phyloP scores from a whole-genome alignment of 768 basidiomycete species.

The Trametes maxima region DNA sequence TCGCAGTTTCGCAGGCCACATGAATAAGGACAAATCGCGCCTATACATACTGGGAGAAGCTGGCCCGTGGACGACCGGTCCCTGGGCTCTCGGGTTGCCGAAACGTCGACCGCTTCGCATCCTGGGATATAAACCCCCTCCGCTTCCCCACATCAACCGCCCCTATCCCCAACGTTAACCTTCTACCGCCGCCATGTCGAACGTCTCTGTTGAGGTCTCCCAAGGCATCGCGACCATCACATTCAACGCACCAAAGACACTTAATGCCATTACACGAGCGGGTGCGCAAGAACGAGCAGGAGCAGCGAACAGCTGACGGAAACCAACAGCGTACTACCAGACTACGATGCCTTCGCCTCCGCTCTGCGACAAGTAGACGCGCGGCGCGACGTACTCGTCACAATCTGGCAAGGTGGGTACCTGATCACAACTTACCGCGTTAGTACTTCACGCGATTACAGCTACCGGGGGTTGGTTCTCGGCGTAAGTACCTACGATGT shows the following conservation, averaged over 20 bases:
- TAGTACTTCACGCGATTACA: constrained; percentile 25
- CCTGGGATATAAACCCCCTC: neutral
- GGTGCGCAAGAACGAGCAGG: constrained; percentile 30
- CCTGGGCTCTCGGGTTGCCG: neutral
- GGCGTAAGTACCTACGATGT: constrained; percentile 48
- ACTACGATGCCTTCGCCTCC: constrained; percentile 64
- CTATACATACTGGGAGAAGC: constrained; percentile 5
- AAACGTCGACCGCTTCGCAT: neutral
- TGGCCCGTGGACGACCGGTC: neutral
- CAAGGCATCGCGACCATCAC: constrained; percentile 70
- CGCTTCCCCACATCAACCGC: neutral
- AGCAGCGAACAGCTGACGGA: neutral
- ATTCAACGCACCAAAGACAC: constrained; percentile 56
- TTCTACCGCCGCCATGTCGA: constrained; percentile 39
- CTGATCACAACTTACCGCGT: neutral
- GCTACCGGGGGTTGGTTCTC: constrained; percentile 76
- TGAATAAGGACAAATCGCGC: neutral
- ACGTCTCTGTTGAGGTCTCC: constrained; percentile 49
- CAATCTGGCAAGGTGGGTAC: constrained; percentile 63
- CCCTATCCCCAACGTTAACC: neutral
- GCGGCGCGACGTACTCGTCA: constrained; percentile 62
- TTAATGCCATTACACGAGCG: constrained; percentile 62
- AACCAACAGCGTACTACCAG: constrained; percentile 34
- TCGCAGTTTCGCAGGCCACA: neutral
- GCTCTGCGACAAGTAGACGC: constrained; percentile 59